Base-by-base conservation (phyloP, 1,284 basidiomycete species). In the Cutaneotrichosporon arboriforme region DNA sequence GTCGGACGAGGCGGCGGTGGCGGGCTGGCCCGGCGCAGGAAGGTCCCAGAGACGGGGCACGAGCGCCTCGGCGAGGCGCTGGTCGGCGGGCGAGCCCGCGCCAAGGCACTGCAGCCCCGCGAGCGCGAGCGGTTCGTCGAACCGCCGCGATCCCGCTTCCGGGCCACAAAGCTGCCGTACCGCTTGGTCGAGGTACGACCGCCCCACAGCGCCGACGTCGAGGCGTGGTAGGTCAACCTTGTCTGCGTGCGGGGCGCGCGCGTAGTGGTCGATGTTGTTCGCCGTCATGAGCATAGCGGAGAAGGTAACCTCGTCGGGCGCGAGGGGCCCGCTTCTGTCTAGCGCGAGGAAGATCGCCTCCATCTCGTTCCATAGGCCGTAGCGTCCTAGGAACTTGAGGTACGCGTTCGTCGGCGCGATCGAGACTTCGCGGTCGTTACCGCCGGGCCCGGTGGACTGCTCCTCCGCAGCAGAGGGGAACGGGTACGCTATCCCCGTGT, bases 321-420 rank as follows among this genome's bases (percentile, higher is more conserved):
- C 51, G 3, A 69, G 59, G 1, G 63, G 66, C 2, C 68, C 73
- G 1, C 41, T 20, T 0, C 42, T 47, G 20, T 69, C 67, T 63
- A 74, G 66, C 0, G 60, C 52, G 8, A 68, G 41, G 51, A 68
- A 71, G 4, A 71, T 61, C 7, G 54, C 49, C 46, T 70, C 56
- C 64, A 75, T 71, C 54, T 73, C 67, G 5, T 62, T 57, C 60
- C 58, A 69, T 54, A 69, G 52, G 4, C 64, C 60, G 20, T 62
- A 66, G 20, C 66, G 59, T 2, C 62, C 58, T 31, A 74, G 60
- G 45, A 68, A 72, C 46, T 69, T 67, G 50, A 76, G 64, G 57
- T 75, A 75, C 9, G 73, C 66, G 51, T 74, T 74, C 8, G 65
- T 68, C 13, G 71, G 67, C 9, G 57, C 43, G 5, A 64, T 31